Base-by-base conservation (phyloP, 352 stramenopile genomes). In the Phytophthora sojae region DNA sequence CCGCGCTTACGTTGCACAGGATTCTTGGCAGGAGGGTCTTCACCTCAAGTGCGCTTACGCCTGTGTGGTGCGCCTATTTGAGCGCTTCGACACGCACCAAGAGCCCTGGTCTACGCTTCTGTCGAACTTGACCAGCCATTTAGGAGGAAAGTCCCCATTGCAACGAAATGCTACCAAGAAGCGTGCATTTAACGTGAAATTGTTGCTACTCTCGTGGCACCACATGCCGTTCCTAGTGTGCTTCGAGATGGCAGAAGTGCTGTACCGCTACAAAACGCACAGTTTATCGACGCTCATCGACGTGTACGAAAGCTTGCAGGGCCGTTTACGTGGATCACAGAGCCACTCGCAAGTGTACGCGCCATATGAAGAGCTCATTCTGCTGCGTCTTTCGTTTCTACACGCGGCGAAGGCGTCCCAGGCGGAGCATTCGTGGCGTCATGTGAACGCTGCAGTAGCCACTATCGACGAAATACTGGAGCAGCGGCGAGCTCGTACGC, bases 191-290 rank as follows among this genome's bases (percentile, higher is more conserved):
- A 72, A 53, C 45, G 42, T 75, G 1, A 77, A 74, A 14, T 42
- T 82, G 15, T 23, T 93, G 30, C 61, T 93, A 3, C 52, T 91
- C 1, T 74, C 81, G 7, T 91, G 83, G 83, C 72, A 86, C 25
- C 76, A 76, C 19, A 81, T 93, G n/a, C 83, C 85, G 0, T 89
- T 93, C 35, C 45, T 71, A 15, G 25, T 91, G 4, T 88, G 80
- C 51, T 91, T 89, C 44, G 83, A 93, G 52, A 81, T 93, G 25
- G 79, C 80, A 2, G 83, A 93, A 63, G 76, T 80, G 11, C 61
- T 89, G 2, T 91, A 93, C 30, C 85, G 82, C 17, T 75, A 58
- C 26, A 77, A 65, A 54, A 67, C 2, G 19, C 32, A 50, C 11
- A 73, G 15, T 35, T 39, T 15, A 14, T 55, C 66, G 35, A 67